Evolutionary conservation across 371 early-diverging fungal genomes (phyloP).

Genomic region (Zychaea mexicana): DNA sequence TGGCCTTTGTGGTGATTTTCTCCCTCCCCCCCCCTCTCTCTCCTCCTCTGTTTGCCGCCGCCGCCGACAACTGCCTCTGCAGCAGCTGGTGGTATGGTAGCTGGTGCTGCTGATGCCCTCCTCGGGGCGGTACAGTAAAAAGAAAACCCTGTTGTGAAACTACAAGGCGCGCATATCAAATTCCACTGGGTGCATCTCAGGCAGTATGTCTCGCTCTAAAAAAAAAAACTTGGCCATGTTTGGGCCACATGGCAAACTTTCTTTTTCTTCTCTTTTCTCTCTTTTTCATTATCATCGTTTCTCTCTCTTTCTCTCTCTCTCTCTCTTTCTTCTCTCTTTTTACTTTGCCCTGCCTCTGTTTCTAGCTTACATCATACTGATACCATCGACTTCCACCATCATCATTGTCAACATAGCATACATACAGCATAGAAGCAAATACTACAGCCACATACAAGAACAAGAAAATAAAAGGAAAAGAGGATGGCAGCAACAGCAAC

Average conservation of each 20-base stretch:
- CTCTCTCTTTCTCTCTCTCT: conserved; percentile 10
- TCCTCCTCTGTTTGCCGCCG: no score
- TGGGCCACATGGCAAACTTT: conserved; percentile 18
- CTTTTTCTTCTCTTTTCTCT: conserved; percentile 8
- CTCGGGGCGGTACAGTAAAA: no score
- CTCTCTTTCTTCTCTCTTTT: conserved; percentile 12
- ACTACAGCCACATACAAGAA: neutral
- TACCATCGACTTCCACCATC: no score
- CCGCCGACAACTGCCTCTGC: no score
- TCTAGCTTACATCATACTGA: no score
- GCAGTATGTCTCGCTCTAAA: neutral
- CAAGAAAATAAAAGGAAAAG: neutral
- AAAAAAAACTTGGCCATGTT: conserved; percentile 1
- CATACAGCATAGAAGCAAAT: no score
- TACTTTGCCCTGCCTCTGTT: conserved; percentile 7
- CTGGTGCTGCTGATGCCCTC: no score
- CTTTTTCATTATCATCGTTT: neutral
- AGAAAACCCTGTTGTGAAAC: neutral
- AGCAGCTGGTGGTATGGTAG: no score
- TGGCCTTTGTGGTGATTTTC: no score
- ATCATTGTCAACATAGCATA: no score
- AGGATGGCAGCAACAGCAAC: conserved; percentile 7
- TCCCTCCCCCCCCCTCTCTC: no score
- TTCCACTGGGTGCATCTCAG: no score
- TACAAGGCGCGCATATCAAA: neutral